Evolutionary conservation across 2,329 filamentous ascomycete species (phyloP), one percentile per base, ranked within the genome.

Genomic region (Ophiostoma tasmaniense): DNA sequence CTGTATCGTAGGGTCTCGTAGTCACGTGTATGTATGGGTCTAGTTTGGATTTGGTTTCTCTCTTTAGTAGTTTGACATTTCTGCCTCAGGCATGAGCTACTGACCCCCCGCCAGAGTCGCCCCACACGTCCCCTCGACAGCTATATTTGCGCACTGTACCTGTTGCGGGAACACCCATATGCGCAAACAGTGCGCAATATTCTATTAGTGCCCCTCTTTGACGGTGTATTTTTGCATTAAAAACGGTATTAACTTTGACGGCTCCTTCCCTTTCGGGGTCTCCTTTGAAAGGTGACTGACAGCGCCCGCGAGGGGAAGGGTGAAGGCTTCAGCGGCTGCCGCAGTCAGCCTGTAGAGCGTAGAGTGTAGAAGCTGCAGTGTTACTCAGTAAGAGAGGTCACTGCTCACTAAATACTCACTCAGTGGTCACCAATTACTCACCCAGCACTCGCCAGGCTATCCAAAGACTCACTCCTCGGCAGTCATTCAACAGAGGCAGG

Each of bases 131-230:
- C 8, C 7, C n/a, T 28, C 50, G 22, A 28, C 50, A 25, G 7
- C 0, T 55, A 22, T 22, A 55, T 13, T 2, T 25, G 50, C 55
- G 55, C 55, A 61, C 55, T 61, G 55, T 61, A 30, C 14, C 0
- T 5, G 13, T 30, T 30, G 25, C 55, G 25, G 55, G 22, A 25
- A 13, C 55, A 4, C 3, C 14, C 25, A 13, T 30, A 28, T 33
- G 25, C 11, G 25, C 14, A 30, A 17, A 64, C 61, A 35, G 64
- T 45, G 64, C 64, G 64, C 65, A 25, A 25, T 5, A 25, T 17
- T 22, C 22, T 7, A 17, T 25, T 30, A 20, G 65, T 67, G 42
- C 45, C 50, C 20, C 50, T 67, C 65, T 67, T 67, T 59, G 45
- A 55, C 66, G 39, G 17, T 55, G 65, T 59, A 28, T 61, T 61